phyloP scores from a whole-genome alignment of 139 green algal species.

The Picochlorum sp. region DNA sequence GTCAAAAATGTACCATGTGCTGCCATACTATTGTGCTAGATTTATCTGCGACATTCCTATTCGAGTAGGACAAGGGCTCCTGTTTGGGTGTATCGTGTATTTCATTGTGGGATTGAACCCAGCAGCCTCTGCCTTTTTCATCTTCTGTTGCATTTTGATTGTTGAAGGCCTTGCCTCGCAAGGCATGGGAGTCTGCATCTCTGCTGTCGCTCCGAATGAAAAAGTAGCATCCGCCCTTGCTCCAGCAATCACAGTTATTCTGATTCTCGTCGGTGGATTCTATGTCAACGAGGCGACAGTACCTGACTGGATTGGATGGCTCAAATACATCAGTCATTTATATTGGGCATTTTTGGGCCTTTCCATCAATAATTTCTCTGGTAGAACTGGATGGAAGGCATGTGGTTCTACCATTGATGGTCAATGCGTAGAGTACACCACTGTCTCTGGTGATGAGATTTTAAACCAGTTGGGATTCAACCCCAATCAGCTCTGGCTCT shows the following conservation, averaged over 20 bases:
- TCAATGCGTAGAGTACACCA: neutral
- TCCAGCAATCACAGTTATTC: constrained; percentile 36
- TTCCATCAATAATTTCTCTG: constrained; percentile 43
- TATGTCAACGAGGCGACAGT: constrained; percentile 12
- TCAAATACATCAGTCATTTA: constrained; percentile 36
- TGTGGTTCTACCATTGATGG: neutral
- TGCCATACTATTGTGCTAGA: constrained; percentile 45
- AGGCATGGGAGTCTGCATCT: constrained; percentile 18
- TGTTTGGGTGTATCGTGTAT: constrained; percentile 23
- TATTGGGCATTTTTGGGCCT: constrained; percentile 32
- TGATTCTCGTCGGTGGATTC: constrained; percentile 42
- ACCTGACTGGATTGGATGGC: constrained; percentile 13
- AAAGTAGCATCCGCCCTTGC: constrained; percentile 41
- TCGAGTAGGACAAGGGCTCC: constrained; percentile 16
- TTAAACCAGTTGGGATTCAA: constrained; percentile 17
- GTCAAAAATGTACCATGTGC: constrained; percentile 38
- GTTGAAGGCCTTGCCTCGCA: constrained; percentile 29
- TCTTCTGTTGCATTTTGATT: constrained; percentile 31
- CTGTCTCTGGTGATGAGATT: constrained; percentile 14
- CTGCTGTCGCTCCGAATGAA: constrained; percentile 10
- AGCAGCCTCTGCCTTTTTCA: constrained; percentile 37
- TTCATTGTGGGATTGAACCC: constrained; percentile 34
- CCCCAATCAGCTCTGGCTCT: constrained; percentile 21
- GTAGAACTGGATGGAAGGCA: constrained; percentile 6
- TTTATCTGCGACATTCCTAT: constrained; percentile 34